These are phyloP conservation scores for Penicillium sp. DNA, from an alignment of 2,329 filamentous ascomycete species.

Conservation along the genomic window DNA sequence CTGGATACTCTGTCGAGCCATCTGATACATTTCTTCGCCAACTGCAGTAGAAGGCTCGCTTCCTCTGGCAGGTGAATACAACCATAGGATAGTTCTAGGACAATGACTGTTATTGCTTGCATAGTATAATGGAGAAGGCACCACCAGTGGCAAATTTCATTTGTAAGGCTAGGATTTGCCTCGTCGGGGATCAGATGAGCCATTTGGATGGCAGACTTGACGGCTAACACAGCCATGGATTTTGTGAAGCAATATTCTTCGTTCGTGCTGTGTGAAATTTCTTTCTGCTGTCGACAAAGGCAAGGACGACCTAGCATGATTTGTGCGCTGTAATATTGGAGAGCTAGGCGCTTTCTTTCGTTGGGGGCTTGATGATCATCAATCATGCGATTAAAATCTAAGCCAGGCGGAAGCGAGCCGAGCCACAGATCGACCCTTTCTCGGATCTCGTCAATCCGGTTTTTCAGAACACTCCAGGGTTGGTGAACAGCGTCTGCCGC, in stretches of 20 bases:
- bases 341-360: slow-evolving; percentile 25
- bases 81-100: not conserved
- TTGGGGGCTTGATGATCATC: slow-evolving; percentile 21
- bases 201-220: not conserved
- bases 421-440: not conserved
- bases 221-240: not conserved
- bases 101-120: not conserved
- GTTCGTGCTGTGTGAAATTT: not conserved
- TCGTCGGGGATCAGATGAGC: not conserved
- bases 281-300: slow-evolving; percentile 30
- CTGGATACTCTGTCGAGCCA: not conserved
- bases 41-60: not conserved
- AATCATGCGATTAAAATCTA: not conserved
- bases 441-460: not conserved
- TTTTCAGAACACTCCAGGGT: not conserved
- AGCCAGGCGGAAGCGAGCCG: slow-evolving; percentile 11
- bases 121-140: not conserved
- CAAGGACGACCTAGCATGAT: slow-evolving; percentile 40
- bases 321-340: slow-evolving; percentile 37
- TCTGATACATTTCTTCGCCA: not conserved
- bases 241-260: not conserved
- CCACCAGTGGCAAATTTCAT: not conserved
- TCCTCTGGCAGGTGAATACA: not conserved
- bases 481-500: not conserved
- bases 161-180: no score